Evolutionary conservation across 2,329 filamentous ascomycete species (phyloP), one percentile per base, ranked within the genome.

Genomic region (Cadophora sp.): DNA sequence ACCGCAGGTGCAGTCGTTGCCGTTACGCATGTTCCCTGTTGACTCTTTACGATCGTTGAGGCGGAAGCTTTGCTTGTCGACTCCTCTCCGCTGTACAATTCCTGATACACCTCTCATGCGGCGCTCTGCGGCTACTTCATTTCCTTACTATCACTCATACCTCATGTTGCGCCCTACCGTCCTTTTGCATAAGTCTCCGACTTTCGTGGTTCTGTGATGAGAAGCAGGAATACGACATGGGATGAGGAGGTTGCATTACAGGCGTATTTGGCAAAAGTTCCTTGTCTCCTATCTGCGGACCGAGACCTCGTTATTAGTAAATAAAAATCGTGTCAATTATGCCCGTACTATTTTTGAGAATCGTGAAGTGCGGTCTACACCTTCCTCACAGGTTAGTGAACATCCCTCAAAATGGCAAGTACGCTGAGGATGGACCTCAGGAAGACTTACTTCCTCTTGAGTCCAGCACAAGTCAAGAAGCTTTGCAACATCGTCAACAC

Each of bases 171-270:
- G 51, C 59, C 55, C 14, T 55, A 66, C 69, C 69, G 61, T 61
- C 74, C 67, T 73, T 73, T 72, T 76, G 73, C 72, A 75, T 73
- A 72, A 68, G 65, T 73, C 74, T 76, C 75, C 73, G 73, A 76
- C 75, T 74, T 74, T 65, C 71, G 72, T 68, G 62, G 68, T 71
- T 73, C 71, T 76, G 69, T 68, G 67, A 71, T 61, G 64, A 68
- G 69, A 72, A 69, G 68, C 70, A 74, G 71, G 72, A 62, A 67
- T 72, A 70, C 72, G 67, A 75, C 62, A 73, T 73, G 75, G 74
- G 65, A 76, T 73, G 73, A 77, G 70, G 75, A 73, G 70, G 59
- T 75, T 74, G 72, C 75, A 75, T 75, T 65, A 66, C 65, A 71
- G 74, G 76, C 74, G 75, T 70, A 72, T 73, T 27, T 70, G 63